These are phyloP conservation scores for Cryptococcus amylolentus DNA, from an alignment of 1,284 basidiomycete species.

Conservation along the genomic window DNA sequence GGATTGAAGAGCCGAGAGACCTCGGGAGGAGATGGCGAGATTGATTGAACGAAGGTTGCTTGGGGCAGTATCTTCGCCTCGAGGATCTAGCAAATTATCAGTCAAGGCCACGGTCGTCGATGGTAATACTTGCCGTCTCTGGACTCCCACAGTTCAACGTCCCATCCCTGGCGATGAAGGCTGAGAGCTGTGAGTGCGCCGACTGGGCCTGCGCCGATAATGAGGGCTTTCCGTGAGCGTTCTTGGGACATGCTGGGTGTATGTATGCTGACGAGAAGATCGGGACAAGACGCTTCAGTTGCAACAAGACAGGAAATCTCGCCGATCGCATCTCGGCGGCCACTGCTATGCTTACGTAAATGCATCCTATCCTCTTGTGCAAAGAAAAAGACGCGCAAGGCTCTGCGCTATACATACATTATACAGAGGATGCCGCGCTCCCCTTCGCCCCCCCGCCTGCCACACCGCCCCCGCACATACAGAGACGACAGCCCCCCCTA, in stretches of 20 bases:
- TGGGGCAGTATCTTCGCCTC: slow-evolving; percentile 36
- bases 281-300: too few relatives aligned
- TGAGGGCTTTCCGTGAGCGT: slow-evolving; percentile 46
- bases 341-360: too few relatives aligned
- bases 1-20: slow-evolving; percentile 77
- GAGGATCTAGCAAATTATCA: slow-evolving; percentile 31
- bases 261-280: too few relatives aligned
- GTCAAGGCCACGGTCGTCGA: background rate
- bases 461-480: slow-evolving; percentile 9
- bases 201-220: slow-evolving; percentile 85
- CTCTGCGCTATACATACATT: slow-evolving; percentile 1
- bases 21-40: slow-evolving; percentile 89
- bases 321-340: too few relatives aligned
- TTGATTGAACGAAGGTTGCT: slow-evolving; percentile 76
- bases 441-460: slow-evolving; percentile 24
- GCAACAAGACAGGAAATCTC: too few relatives aligned
- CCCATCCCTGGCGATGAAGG: slow-evolving; percentile 82
- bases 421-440: slow-evolving; percentile 28
- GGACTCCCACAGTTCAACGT: slow-evolving; percentile 83
- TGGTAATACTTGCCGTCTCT: slow-evolving; percentile 62
- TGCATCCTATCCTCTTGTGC: too few relatives aligned
- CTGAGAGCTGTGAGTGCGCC: slow-evolving; percentile 86
- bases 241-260: background rate
- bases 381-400: too few relatives aligned
- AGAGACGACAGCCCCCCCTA: slow-evolving; percentile 29